Conservation (phyloP, 2,329 filamentous ascomycete genomes). For the Helminthosporium solani region DNA sequence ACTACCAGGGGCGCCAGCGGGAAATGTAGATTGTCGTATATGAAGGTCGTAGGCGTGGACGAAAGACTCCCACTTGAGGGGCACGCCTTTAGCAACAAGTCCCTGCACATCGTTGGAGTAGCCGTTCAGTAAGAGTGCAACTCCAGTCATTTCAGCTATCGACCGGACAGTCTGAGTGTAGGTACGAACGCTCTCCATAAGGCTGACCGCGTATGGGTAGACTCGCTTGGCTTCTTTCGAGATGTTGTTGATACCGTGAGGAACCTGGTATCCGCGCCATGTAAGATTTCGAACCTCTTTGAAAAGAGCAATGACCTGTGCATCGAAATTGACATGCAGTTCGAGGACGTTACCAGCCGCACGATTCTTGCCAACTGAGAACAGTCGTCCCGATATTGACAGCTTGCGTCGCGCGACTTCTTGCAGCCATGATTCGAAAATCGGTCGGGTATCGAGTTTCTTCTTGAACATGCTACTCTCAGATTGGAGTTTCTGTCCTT, state of each 20-base stretch:
- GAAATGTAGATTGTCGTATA: conserved; percentile 62
- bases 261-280: conserved; percentile 93
- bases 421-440: conserved; percentile 93
- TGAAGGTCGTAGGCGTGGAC: conserved; percentile 95
- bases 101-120: conserved; percentile 88
- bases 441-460: conserved; percentile 89
- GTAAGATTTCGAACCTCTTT: conserved; percentile 96
- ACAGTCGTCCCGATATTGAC: conserved; percentile 87
- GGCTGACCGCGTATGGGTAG: conserved; percentile 93
- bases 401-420: conserved; percentile 88
- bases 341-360: conserved; percentile 89
- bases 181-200: conserved; percentile 98
- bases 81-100: conserved; percentile 82
- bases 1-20: conserved; percentile 62
- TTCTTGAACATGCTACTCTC: conserved; percentile 94
- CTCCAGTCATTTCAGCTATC: conserved; percentile 82
- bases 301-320: conserved; percentile 95
- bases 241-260: conserved; percentile 90
- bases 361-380: conserved; percentile 83
- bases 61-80: conserved; percentile 95
- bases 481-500: conserved; percentile 88
- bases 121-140: conserved; percentile 82
- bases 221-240: conserved; percentile 99
- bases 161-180: conserved; percentile 84
- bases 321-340: conserved; percentile 92